These are phyloP conservation scores for Xylariaceae sp. DNA, from an alignment of 2,329 filamentous ascomycete species.

Conservation along the genomic window DNA sequence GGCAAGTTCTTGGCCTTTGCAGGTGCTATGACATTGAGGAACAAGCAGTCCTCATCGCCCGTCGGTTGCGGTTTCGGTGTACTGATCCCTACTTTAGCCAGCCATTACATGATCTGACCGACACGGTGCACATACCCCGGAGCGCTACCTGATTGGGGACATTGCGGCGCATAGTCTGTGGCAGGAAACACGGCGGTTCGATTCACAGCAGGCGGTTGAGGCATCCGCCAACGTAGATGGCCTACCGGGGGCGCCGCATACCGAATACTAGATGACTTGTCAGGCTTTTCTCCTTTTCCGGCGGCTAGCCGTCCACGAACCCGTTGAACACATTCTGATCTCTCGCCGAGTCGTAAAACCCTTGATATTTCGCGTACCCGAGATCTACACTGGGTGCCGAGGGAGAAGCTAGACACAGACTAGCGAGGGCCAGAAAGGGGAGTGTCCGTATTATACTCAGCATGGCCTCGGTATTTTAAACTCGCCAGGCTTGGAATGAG, in stretches of 20 bases:
- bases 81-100: constrained; percentile 4
- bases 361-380: neutral
- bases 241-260: constrained; percentile 41
- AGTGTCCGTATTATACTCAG: neutral
- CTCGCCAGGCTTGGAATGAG: neutral
- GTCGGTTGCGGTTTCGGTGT: constrained; percentile 8
- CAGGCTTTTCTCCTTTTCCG: neutral
- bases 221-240: constrained; percentile 38
- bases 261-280: constrained; percentile 32
- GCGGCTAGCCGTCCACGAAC: neutral
- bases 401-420: neutral
- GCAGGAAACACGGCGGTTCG: constrained; percentile 30
- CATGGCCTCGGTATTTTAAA: neutral
- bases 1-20: constrained; percentile 29
- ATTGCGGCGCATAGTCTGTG: constrained; percentile 27
- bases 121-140: constrained; percentile 19
- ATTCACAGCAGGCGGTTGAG: constrained; percentile 28
- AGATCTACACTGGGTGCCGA: neutral
- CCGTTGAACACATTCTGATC: neutral
- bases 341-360: neutral
- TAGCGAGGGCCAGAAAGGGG: neutral
- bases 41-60: constrained; percentile 42
- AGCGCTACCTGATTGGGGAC: constrained; percentile 29
- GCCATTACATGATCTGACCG: constrained; percentile 1
- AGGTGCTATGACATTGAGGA: constrained; percentile 42